Evolutionary conservation across 495 filamentous ascomycete species (phyloP).

Genomic region (Aspergillus kassunensis): DNA sequence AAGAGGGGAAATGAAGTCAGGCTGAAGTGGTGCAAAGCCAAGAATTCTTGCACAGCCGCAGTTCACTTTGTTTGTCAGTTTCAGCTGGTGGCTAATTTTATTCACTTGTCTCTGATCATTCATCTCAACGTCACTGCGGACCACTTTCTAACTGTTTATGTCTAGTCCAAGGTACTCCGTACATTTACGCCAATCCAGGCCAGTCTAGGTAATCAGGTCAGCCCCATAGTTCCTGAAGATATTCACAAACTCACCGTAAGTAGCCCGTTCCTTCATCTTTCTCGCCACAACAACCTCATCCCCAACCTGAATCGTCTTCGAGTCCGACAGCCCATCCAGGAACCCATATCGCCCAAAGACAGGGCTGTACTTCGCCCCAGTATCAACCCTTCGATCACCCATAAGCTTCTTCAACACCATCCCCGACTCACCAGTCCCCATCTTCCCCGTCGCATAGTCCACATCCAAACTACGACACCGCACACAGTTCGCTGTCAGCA

Average conservation of each 20-base stretch:
- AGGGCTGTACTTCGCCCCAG: constrained; percentile 67
- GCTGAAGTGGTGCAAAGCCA: constrained; percentile 6
- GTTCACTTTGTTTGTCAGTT: constrained; percentile 3
- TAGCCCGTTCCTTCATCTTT: constrained; percentile 54
- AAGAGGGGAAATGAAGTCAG: background rate
- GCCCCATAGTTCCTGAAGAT: background rate
- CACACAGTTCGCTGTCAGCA: constrained; percentile 74
- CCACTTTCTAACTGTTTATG: background rate
- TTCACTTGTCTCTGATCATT: background rate
- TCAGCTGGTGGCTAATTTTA: constrained; percentile 14
- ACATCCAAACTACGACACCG: constrained; percentile 78
- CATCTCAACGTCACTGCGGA: constrained; percentile 6
- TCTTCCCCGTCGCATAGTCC: constrained; percentile 71
- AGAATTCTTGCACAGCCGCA: constrained; percentile 7
- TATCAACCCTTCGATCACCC: constrained; percentile 74
- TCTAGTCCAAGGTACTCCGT: no score
- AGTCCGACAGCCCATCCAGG: constrained; percentile 33
- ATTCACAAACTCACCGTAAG: constrained; percentile 52
- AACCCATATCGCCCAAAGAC: constrained; percentile 85
- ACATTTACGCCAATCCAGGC: constrained; percentile 23
- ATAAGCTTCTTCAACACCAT: constrained; percentile 70
- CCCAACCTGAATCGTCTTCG: constrained; percentile 54
- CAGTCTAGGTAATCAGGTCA: constrained; percentile 28
- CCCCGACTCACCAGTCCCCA: constrained; percentile 59
- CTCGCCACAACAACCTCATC: constrained; percentile 64